phyloP scores from a whole-genome alignment of 257 asterid species.

The Coffea canephora region DNA sequence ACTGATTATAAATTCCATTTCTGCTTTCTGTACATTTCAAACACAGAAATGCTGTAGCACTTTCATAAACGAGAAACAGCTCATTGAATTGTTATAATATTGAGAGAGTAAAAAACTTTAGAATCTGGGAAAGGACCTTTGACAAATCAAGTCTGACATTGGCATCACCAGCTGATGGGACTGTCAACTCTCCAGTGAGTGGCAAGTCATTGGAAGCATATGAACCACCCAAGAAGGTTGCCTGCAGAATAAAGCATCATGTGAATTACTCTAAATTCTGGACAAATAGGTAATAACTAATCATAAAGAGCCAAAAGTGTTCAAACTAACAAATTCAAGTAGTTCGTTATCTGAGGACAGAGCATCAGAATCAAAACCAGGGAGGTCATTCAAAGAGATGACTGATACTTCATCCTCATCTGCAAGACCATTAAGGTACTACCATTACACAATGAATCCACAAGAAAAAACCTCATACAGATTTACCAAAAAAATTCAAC shows the following conservation, averaged over 20 bases:
- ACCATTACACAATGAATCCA: conserved; percentile 13
- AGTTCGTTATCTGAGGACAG: conserved; percentile 73
- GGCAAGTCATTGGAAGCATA: conserved; percentile 54
- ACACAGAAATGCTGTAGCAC: neutral
- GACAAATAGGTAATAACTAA: neutral
- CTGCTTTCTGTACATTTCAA: conserved; percentile 60
- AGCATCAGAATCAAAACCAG: conserved; percentile 31
- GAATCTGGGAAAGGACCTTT: conserved; percentile 48
- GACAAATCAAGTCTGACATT: conserved; percentile 67
- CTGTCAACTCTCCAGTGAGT: conserved; percentile 59
- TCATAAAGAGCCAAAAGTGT: conserved; percentile 5
- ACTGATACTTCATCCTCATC: conserved; percentile 64
- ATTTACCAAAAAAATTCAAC: conserved; percentile 21
- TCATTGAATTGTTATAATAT: neutral
- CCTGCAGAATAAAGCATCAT: conserved; percentile 41
- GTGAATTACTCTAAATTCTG: conserved; percentile 11
- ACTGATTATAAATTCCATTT: conserved; percentile 53
- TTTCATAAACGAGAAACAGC: neutral
- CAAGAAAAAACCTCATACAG: conserved; percentile 6
- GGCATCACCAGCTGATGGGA: conserved; percentile 59
- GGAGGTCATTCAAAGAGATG: conserved; percentile 54
- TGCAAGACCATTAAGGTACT: conserved; percentile 29
- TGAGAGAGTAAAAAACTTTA: conserved; percentile 3
- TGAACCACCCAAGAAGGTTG: conserved; percentile 88
- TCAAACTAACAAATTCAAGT: conserved; percentile 61